Evolutionary conservation across 208 protist genomes (phyloP).

Genomic region (Trypanosoma cruzi): DNA sequence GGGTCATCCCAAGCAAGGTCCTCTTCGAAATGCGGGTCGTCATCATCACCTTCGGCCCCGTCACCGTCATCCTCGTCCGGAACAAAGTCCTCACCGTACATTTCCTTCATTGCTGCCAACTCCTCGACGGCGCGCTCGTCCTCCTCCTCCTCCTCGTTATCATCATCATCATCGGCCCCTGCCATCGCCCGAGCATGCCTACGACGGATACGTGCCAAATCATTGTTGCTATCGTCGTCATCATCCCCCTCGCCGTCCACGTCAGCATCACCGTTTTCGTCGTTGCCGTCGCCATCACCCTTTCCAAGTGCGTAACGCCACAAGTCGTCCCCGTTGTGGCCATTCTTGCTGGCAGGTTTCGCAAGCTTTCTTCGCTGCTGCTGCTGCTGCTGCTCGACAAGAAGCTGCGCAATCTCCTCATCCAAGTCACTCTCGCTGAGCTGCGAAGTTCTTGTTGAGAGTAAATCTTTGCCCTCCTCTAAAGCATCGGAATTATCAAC

Average conservation of each 20-base stretch:
- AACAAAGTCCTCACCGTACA: conserved; percentile 89
- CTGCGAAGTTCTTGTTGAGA: conserved; percentile 40
- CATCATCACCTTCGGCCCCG: conserved; percentile 29
- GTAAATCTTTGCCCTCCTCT: conserved; percentile 21
- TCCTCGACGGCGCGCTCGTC: conserved; percentile 63
- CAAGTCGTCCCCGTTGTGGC: conserved; percentile 28
- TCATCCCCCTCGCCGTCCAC: conserved; percentile 40
- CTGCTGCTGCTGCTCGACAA: conserved; percentile 38
- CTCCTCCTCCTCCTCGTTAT: conserved; percentile 32
- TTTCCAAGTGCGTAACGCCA: conserved; percentile 91
- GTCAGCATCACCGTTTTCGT: conserved; percentile 45
- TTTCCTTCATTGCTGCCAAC: conserved; percentile 73
- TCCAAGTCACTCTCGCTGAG: conserved; percentile 81
- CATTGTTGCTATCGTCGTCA: conserved; percentile 40
- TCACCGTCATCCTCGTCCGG: conserved; percentile 59
- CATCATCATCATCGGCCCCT: conserved; percentile 25
- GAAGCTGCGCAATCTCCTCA: conserved; percentile 73
- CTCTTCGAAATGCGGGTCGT: conserved; percentile 60
- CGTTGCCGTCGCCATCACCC: conserved; percentile 35
- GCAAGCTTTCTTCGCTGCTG: conserved; percentile 16
- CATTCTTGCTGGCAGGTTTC: conserved; percentile 9
- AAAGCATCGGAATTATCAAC: neutral
- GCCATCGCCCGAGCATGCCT: conserved; percentile 23
- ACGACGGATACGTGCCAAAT: conserved; percentile 35
- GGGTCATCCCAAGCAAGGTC: conserved; percentile 70